Conservation (phyloP, 768 basidiomycete species). For the Auriculariales sp. region DNA sequence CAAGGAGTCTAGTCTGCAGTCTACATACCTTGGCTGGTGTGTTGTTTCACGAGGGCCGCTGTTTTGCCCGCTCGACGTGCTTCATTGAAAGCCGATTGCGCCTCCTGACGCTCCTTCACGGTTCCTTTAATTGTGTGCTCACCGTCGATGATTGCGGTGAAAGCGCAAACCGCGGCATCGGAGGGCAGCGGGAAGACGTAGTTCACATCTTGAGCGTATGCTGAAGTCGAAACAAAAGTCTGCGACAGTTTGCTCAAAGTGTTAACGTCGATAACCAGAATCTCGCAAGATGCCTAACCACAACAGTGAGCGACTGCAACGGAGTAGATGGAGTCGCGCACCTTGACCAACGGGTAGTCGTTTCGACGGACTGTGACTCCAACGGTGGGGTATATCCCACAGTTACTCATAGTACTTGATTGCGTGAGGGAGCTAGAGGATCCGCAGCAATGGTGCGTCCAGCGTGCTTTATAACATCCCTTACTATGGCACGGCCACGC, state of each 20-base stretch:
- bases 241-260: background rate
- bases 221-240: constrained; percentile 5
- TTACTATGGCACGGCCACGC: too few species aligned
- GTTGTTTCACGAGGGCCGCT: constrained; percentile 30
- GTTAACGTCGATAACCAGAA: background rate
- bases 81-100: constrained; percentile 23
- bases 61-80: constrained; percentile 25
- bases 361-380: too few species aligned
- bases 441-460: too few species aligned
- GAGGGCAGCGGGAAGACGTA: constrained; percentile 49
- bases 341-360: background rate
- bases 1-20: too few species aligned
- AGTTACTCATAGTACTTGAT: too few species aligned
- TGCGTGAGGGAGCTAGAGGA: too few species aligned
- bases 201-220: constrained; percentile 11
- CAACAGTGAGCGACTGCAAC: background rate
- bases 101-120: constrained; percentile 33
- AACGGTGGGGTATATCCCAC: too few species aligned
- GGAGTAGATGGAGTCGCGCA: background rate
- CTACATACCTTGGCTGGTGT: background rate
- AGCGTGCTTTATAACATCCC: too few species aligned
- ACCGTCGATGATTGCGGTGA: constrained; percentile 32
- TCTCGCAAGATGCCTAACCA: background rate
- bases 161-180: constrained; percentile 38
- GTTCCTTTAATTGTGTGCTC: constrained; percentile 28